A percentile compares a stretch with the other conserved stretches of the same genome.
Conservation (phyloP, 2,329 filamentous ascomycete genomes). For the Ophiosphaerella korrae region DNA sequence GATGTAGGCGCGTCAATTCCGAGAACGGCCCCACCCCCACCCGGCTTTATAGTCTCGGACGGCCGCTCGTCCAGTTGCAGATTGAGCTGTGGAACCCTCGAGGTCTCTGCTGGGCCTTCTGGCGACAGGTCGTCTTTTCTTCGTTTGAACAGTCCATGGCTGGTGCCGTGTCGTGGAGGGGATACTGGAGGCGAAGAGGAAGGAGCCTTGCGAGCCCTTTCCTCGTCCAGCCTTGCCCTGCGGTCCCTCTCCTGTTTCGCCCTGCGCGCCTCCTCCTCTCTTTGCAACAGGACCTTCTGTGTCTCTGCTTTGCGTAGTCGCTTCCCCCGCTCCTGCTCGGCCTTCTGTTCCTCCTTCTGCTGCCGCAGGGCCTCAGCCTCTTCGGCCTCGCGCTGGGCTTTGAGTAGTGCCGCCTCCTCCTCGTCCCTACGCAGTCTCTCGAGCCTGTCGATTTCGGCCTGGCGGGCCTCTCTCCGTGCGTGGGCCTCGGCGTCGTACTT, state of each 20-base stretch:
- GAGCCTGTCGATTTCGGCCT: constrained; percentile 34
- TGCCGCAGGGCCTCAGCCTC: constrained; percentile 34
- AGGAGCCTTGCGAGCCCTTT: constrained; percentile 28
- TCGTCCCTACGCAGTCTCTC: constrained; percentile 33
- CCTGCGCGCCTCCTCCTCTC: constrained; percentile 37
- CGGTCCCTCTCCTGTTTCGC: constrained; percentile 28
- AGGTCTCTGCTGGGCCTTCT: constrained; percentile 20
- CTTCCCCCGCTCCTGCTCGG: constrained; percentile 39
- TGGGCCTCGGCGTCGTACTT: constrained; percentile 41
- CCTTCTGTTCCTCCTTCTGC: constrained; percentile 38
- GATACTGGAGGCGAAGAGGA: constrained; percentile 31
- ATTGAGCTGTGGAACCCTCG: constrained; percentile 30
- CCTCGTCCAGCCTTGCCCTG: constrained; percentile 25
- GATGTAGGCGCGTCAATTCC: constrained; percentile 78
- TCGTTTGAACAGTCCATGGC: constrained; percentile 41
- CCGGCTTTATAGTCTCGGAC: constrained; percentile 47
- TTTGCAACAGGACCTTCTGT: constrained; percentile 29
- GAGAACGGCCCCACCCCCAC: constrained; percentile 56
- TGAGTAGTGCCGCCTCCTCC: constrained; percentile 36
- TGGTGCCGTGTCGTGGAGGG: constrained; percentile 36
- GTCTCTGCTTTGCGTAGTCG: constrained; percentile 38
- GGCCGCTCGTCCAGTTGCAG: constrained; percentile 24
- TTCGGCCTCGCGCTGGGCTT: constrained; percentile 33
- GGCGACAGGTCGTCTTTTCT: constrained; percentile 38
- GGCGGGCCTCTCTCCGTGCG: constrained; percentile 34